Percentiles rank a stretch among this genome's conserved stretches.
Conservation (phyloP, 2,329 filamentous ascomycete species). For the Penicillium sp. region DNA sequence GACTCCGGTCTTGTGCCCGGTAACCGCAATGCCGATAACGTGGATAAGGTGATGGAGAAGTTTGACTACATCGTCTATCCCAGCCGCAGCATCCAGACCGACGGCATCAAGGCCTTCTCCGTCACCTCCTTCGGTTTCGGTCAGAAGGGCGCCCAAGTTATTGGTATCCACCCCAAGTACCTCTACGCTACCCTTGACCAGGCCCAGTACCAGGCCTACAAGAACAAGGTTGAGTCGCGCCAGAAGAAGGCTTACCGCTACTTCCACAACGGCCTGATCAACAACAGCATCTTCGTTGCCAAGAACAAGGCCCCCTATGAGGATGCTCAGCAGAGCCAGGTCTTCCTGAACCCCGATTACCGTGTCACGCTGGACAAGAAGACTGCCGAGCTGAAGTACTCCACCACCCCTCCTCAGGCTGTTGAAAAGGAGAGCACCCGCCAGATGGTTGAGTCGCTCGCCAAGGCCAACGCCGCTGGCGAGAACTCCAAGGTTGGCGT, state of each 20-base stretch:
- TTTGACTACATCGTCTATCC: constrained; percentile 98
- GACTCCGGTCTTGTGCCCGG: constrained; percentile 93
- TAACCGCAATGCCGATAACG: constrained; percentile 97
- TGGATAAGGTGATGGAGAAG: constrained; percentile 94
- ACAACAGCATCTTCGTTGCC: constrained; percentile 96
- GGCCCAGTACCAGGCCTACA: constrained; percentile 79
- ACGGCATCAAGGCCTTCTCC: constrained; percentile 97
- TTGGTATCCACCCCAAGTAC: constrained; percentile 96
- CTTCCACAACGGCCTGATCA: constrained; percentile 98
- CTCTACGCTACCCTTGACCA: constrained; percentile 92
- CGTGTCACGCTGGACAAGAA: constrained; percentile 87
- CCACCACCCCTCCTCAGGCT: constrained; percentile 68
- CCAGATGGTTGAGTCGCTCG: constrained; percentile 76
- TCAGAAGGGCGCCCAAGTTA: constrained; percentile 96
- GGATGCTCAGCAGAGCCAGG: constrained; percentile 79
- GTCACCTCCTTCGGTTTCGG: constrained; percentile 99
- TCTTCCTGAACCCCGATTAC: constrained; percentile 92
- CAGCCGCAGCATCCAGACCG: constrained; percentile 91
- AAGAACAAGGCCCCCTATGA: constrained; percentile 90
- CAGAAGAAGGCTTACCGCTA: constrained; percentile 99
- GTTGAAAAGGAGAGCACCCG: constrained; percentile 67
- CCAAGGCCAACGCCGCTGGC: constrained; percentile 60
- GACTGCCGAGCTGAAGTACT: constrained; percentile 74
- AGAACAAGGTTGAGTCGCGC: constrained; percentile 82
- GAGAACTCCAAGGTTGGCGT: constrained; percentile 82